A percentile compares a stretch with the other conserved stretches of the same genome.
These are phyloP conservation scores for Mycosarcoma maydis DNA, from an alignment of 1,284 basidiomycete species.

Conservation along the genomic window DNA sequence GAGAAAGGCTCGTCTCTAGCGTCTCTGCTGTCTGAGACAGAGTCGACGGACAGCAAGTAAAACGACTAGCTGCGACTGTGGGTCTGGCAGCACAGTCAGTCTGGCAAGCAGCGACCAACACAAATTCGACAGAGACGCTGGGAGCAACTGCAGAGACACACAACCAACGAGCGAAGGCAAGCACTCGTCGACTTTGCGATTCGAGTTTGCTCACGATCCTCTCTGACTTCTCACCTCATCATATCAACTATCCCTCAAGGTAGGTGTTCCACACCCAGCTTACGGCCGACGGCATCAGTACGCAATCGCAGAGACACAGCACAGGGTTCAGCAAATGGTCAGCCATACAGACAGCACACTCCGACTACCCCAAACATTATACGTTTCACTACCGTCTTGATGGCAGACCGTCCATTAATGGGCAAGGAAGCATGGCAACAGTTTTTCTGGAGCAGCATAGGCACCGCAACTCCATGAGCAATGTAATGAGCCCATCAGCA, in stretches of 20 bases:
- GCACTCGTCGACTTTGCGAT: constrained; percentile 26
- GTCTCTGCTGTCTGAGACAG: too few relatives aligned
- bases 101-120: neutral
- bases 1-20: neutral
- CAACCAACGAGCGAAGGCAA: neutral
- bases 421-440: too few relatives aligned
- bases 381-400: neutral
- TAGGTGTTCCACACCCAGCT: constrained; percentile 32
- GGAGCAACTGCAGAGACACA: too few relatives aligned
- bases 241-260: constrained; percentile 53
- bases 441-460: too few relatives aligned
- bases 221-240: constrained; percentile 47
- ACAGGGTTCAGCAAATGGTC: neutral
- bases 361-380: neutral
- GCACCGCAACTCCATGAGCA: too few relatives aligned
- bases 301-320: constrained; percentile 22
- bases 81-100: too few relatives aligned
- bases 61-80: too few relatives aligned
- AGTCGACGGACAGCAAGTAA: neutral
- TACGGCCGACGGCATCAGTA: constrained; percentile 11
- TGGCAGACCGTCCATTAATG: too few relatives aligned
- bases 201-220: constrained; percentile 50
- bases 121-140: too few relatives aligned
- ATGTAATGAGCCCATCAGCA: too few relatives aligned
- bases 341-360: constrained; percentile 6